phyloP scores from a whole-genome alignment of 2,329 filamentous ascomycete genomes.

The Thermothelomyces thermophilus region DNA sequence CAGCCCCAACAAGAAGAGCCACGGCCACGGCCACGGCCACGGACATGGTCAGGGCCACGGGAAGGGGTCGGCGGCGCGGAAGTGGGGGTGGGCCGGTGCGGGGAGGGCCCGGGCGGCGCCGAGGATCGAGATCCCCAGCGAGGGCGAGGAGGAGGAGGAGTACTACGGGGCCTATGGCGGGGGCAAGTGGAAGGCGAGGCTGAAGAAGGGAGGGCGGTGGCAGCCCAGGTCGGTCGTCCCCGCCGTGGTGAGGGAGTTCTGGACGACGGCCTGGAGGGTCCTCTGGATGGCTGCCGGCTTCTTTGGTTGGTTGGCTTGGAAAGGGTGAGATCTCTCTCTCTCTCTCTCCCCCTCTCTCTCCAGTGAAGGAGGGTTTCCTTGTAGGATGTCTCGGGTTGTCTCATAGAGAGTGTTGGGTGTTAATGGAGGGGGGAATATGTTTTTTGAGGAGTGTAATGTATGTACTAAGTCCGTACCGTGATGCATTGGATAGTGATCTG shows the following conservation, averaged over 20 bases:
- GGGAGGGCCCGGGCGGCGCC: conserved; percentile 33
- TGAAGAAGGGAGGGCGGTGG: conserved; percentile 15
- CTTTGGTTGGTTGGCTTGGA: conserved; percentile 62
- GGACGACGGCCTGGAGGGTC: conserved; percentile 55
- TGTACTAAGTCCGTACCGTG: too few species aligned
- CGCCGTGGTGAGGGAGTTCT: conserved; percentile 53
- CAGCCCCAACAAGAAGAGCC: not conserved
- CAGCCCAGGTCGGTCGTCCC: conserved; percentile 33
- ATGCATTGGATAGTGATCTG: too few species aligned
- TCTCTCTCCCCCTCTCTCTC: too few species aligned
- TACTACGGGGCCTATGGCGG: conserved; percentile 33
- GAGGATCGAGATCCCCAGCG: conserved; percentile 44
- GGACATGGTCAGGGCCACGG: conserved; percentile 24
- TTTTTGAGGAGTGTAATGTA: too few species aligned
- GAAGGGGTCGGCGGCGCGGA: conserved; percentile 23
- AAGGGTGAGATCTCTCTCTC: conserved; percentile 51
- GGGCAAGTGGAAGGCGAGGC: conserved; percentile 32
- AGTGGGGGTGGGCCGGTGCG: conserved; percentile 39
- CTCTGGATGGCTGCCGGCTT: conserved; percentile 55
- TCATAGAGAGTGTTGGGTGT: not conserved
- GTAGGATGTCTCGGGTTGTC: not conserved
- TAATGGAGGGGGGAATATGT: too few species aligned
- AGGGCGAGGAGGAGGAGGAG: conserved; percentile 35
- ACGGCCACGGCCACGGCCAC: conserved; percentile 22
- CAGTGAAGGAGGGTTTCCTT: not conserved